Evolutionary conservation across 305 asterid genomes (phyloP).

Genomic region (Solanum chacoense): DNA sequence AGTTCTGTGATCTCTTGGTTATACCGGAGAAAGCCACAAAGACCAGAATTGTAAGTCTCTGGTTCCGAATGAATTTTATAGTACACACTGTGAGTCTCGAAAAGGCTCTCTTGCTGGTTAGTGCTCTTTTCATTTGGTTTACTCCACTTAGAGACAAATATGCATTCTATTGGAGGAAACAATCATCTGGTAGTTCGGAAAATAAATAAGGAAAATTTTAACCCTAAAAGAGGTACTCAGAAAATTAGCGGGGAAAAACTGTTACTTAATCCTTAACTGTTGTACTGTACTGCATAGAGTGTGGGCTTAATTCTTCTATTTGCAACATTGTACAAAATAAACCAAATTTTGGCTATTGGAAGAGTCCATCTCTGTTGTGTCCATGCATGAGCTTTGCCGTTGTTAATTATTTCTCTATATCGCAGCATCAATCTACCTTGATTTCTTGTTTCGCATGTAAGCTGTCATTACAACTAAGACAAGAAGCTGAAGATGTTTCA

Average conservation of each 20-base stretch:
- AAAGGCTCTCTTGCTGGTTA: background rate
- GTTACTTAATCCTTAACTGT: background rate
- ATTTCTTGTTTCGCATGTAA: background rate
- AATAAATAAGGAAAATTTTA: background rate
- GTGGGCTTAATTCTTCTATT: background rate
- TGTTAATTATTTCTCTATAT: background rate
- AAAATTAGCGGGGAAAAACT: background rate
- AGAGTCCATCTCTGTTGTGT: background rate
- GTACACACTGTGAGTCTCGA: background rate
- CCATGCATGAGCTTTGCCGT: background rate
- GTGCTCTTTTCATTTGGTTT: background rate
- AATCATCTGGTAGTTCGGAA: background rate
- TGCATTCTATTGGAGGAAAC: background rate
- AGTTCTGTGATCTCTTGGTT: conserved; percentile 57
- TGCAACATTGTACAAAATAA: background rate
- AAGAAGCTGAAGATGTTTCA: background rate
- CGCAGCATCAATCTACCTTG: background rate
- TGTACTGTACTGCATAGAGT: background rate
- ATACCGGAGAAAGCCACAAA: conserved; percentile 49
- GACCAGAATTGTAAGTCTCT: conserved; percentile 67
- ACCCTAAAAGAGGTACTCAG: background rate
- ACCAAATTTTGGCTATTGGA: background rate
- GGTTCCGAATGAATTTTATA: background rate
- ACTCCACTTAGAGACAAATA: background rate
- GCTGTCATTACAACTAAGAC: background rate